phyloP scores from a whole-genome alignment of 139 green algal species.

The Gonium pectorale region DNA sequence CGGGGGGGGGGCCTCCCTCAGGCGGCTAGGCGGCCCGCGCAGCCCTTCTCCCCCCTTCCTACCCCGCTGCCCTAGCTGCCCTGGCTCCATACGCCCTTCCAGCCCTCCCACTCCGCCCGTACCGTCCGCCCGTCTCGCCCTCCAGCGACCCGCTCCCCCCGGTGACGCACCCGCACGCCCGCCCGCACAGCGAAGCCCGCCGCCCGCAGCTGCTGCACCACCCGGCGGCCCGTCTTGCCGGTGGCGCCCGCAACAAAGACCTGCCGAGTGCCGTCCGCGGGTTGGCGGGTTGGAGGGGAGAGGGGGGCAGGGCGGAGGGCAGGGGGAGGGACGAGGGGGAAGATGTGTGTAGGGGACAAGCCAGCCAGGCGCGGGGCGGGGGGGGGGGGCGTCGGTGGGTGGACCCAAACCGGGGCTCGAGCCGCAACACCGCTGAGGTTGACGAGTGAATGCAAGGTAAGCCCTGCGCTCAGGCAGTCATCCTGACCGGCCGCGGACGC shows the following conservation, averaged over 20 bases:
- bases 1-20: not conserved
- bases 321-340: not conserved
- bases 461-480: too few species aligned
- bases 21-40: not conserved
- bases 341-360: not conserved
- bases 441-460: too few species aligned
- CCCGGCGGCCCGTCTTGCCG: slow-evolving; percentile 65
- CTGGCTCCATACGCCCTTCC: too few species aligned
- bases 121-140: too few species aligned
- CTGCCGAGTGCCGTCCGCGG: too few species aligned
- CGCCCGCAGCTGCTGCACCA: slow-evolving; percentile 63
- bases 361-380: not conserved
- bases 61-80: slow-evolving; percentile 55
- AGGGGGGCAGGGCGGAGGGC: not conserved
- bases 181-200: slow-evolving; percentile 63
- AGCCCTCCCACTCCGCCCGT: too few species aligned
- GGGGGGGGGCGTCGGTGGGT: too few species aligned
- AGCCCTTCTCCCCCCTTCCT: too few species aligned
- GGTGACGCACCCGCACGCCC: slow-evolving; percentile 56
- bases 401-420: too few species aligned
- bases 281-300: too few species aligned
- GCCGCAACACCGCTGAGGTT: too few species aligned
- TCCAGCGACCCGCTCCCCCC: slow-evolving; percentile 60
- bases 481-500: not conserved
- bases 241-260: slow-evolving; percentile 75